Percentiles rank a stretch among this genome's conserved stretches.
These are phyloP conservation scores for Metschnikowia bowlesiae DNA, from an alignment of 805 yeast genomes.

Conservation along the genomic window DNA sequence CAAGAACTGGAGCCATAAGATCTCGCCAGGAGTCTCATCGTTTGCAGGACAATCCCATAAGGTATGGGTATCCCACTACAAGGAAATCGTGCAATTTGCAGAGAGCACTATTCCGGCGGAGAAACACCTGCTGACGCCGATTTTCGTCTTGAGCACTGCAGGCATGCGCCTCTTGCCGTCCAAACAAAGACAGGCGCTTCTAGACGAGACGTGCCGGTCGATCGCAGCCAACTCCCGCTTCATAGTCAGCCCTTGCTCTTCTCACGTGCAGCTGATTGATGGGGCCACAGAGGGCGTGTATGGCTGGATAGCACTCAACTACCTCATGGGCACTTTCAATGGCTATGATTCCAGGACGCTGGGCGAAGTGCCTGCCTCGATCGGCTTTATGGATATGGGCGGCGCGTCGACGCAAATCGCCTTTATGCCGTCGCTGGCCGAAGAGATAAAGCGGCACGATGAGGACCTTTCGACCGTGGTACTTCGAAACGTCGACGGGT, in stretches of 20 bases:
- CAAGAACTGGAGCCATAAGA: constrained; percentile 65
- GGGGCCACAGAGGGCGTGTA: constrained; percentile 93
- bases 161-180: constrained; percentile 83
- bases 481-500: constrained; percentile 68
- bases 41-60: constrained; percentile 44
- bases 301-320: constrained; percentile 93
- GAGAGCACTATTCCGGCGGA: constrained; percentile 61
- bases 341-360: constrained; percentile 27
- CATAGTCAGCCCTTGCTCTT: constrained; percentile 51
- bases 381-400: constrained; percentile 98
- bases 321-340: constrained; percentile 62
- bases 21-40: constrained; percentile 80
- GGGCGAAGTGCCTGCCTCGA: constrained; percentile 46
- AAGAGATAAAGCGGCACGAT: constrained; percentile 58
- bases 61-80: constrained; percentile 71
- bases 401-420: constrained; percentile 98
- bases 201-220: constrained; percentile 56
- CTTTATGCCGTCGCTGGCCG: constrained; percentile 67
- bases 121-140: constrained; percentile 65
- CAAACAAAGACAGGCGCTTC: constrained; percentile 47
- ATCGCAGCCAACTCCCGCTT: constrained; percentile 56
- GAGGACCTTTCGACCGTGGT: constrained; percentile 70
- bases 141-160: constrained; percentile 91
- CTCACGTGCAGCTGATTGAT: constrained; percentile 80
- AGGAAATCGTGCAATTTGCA: constrained; percentile 64